These are phyloP conservation scores for Arthrinium phaeospermum DNA, from an alignment of 2,329 filamentous ascomycete species.

Conservation along the genomic window DNA sequence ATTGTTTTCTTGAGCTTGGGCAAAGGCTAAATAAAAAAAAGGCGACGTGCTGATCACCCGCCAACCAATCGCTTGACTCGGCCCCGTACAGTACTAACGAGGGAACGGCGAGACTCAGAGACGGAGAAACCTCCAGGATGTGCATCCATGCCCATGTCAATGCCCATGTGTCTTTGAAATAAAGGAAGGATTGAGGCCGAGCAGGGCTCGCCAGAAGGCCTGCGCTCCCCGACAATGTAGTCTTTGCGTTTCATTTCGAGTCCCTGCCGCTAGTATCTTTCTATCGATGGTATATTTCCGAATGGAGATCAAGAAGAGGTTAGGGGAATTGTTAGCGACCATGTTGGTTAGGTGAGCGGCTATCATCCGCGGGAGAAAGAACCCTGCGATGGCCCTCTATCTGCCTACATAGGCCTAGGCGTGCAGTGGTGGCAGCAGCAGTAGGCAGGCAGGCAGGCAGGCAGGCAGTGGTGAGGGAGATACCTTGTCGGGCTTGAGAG, in stretches of 20 bases:
- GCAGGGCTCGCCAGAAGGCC: not conserved
- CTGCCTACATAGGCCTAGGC: not conserved
- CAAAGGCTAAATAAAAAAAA: constrained; percentile 6
- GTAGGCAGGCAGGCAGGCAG: not conserved
- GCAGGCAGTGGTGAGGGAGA: not conserved
- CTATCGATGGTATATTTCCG: constrained; percentile 16
- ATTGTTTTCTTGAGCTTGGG: not conserved
- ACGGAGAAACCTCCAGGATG: not conserved
- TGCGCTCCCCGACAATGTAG: not conserved
- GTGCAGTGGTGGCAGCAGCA: not conserved
- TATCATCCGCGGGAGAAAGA: not conserved
- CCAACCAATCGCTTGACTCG: constrained; percentile 14
- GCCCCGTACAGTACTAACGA: constrained; percentile 17
- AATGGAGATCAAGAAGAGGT: constrained; percentile 3
- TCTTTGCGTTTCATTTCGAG: constrained; percentile 11
- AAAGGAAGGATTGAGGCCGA: not conserved
- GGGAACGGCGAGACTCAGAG: not conserved
- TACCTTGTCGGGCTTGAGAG: not conserved
- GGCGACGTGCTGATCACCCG: constrained; percentile 7
- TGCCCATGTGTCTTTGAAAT: constrained; percentile 5
- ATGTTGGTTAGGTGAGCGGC: not conserved
- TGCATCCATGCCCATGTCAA: not conserved
- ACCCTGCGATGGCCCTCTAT: constrained; percentile 11
- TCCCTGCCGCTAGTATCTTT: constrained; percentile 12
- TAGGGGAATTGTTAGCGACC: not conserved